These are phyloP conservation scores for Apiospora phragmitis DNA, from an alignment of 2,329 filamentous ascomycete genomes.

Conservation along the genomic window DNA sequence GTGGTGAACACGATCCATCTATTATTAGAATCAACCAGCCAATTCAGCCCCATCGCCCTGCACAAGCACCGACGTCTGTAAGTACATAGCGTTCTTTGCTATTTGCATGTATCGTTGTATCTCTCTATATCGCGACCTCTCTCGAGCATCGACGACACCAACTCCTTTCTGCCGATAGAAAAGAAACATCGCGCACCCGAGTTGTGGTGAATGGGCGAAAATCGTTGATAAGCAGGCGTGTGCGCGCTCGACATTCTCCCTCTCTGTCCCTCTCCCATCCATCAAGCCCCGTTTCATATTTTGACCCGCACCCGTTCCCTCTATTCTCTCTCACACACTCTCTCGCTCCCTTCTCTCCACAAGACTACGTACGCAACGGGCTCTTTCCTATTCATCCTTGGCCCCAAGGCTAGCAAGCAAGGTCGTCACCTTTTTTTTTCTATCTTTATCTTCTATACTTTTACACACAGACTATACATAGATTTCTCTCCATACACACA, in stretches of 20 bases:
- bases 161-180: background rate
- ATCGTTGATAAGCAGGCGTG: constrained; percentile 9
- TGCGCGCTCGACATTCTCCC: background rate
- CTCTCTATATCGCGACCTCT: constrained; percentile 15
- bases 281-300: constrained; percentile 24
- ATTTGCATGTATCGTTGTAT: constrained; percentile 26
- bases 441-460: background rate
- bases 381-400: constrained; percentile 8
- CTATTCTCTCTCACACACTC: constrained; percentile 13
- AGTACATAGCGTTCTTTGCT: background rate
- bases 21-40: constrained; percentile 54
- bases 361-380: constrained; percentile 2
- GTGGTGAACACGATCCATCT: constrained; percentile 47
- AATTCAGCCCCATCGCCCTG: constrained; percentile 50
- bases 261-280: constrained; percentile 2
- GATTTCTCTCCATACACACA: background rate
- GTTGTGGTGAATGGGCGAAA: background rate
- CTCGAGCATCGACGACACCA: constrained; percentile 1
- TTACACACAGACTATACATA: constrained; percentile 2
- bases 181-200: background rate
- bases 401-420: constrained; percentile 7
- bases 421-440: constrained; percentile 1
- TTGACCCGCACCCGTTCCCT: constrained; percentile 19
- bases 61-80: constrained; percentile 33
- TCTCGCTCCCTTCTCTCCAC: constrained; percentile 9